Percentiles rank a stretch among this genome's conserved stretches.
Conservation (phyloP, 495 filamentous ascomycete genomes). For the Saxophila tyrrhenica region DNA sequence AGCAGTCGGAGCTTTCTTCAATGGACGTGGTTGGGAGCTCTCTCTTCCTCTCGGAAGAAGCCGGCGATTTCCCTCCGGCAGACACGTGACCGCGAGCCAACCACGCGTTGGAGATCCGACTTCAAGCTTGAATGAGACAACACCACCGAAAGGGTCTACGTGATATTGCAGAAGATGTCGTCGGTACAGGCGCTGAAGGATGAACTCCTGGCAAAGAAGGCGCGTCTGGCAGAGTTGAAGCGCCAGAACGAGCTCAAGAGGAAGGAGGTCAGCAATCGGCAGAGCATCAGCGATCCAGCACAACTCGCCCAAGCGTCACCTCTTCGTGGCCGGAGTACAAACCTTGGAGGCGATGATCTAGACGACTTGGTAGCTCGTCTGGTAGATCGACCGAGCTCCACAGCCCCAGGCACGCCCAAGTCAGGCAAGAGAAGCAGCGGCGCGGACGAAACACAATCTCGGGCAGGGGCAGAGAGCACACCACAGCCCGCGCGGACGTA, state of each 20-base stretch:
- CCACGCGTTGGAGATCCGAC: too few relatives aligned
- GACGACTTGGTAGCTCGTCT: slow-evolving; percentile 70
- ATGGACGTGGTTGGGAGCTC: slow-evolving; percentile 6
- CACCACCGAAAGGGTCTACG: background rate
- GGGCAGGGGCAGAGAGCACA: slow-evolving; percentile 43
- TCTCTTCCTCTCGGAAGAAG: background rate
- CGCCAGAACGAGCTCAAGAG: slow-evolving; percentile 64
- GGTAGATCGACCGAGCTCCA: slow-evolving; percentile 64
- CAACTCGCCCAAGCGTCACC: slow-evolving; percentile 33
- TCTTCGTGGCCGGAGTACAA: slow-evolving; percentile 30
- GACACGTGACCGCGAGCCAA: background rate
- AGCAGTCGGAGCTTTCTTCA: background rate
- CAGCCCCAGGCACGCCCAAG: slow-evolving; percentile 19
- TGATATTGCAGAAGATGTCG: slow-evolving; percentile 3
- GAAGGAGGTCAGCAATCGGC: slow-evolving; percentile 33
- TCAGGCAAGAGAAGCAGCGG: slow-evolving; percentile 35
- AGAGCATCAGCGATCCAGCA: slow-evolving; percentile 41
- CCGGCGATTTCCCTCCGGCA: background rate
- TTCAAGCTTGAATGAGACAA: background rate
- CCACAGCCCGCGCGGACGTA: slow-evolving; percentile 17
- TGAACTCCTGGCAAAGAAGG: slow-evolving; percentile 88
- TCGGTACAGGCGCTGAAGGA: slow-evolving; percentile 49
- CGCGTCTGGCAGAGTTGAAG: slow-evolving; percentile 91
- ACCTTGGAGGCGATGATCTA: slow-evolving; percentile 53
- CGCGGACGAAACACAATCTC: slow-evolving; percentile 38